Base-by-base conservation (phyloP, 768 basidiomycete genomes). In the Vararia minispora region DNA sequence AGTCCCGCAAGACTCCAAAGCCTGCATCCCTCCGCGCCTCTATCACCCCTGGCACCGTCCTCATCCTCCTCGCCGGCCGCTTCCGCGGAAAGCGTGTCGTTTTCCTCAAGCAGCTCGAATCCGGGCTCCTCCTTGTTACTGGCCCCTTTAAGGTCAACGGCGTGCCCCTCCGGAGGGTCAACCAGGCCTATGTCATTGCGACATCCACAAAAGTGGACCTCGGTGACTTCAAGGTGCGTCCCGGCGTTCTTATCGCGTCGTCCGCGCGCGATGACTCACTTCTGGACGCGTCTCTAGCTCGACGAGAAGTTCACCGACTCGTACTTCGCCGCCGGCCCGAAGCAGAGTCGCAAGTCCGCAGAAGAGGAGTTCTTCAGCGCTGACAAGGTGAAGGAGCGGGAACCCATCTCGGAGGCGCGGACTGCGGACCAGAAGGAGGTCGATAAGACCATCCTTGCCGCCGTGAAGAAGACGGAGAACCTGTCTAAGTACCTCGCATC, bases 121-220 rank as follows among this genome's bases (percentile, higher is more conserved):
- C 83, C 46, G 95, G 95, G 39, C 64, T 99, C 56, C 65, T 99
- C 55, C 71, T 99, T 64, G 90, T 99, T 53, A 90, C 92, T 27
- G 95, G 95, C 40, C 95, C 95, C 33, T 97, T 77, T 78, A 94
- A 90, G 74, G 61, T 98, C 61, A 99, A 99, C 65, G 95, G 95
- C 59, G 94, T 99, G 32, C 95, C 95, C 52, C 74, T 99, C 60
- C 76, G 92, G 61, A 79, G 95, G 61, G 91, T 99, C 44, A 94
- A 91, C 71, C 94, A 97, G 70, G 90, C 95, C 39, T 99, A 99
- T 60, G 90, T 92, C 46, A 98, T 99, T 56, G 89, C 94, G 42
- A 99, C 95, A 42, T 91, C 91, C 40, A 97, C 95, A 51, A 89
- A 81, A 66, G 64, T 98, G 50, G 85, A 94, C 48, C 61, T 97